A percentile compares a stretch with the other conserved stretches of the same genome.
Evolutionary conservation across 805 yeast species (phyloP).

Genomic region (Lachancea fermentati): DNA sequence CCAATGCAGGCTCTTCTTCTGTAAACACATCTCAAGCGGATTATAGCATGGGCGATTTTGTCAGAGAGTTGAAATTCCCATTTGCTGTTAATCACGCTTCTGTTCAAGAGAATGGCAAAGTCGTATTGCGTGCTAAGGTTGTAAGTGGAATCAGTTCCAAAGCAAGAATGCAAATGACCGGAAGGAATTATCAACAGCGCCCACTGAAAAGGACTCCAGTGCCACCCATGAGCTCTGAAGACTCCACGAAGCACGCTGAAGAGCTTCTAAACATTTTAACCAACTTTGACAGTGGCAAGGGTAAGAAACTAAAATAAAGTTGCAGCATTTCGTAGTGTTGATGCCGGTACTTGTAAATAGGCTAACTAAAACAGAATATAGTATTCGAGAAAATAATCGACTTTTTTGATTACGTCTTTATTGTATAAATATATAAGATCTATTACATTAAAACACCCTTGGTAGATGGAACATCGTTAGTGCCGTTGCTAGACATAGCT

Average conservation of each 20-base stretch:
- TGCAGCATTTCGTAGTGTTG: neutral
- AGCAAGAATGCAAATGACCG: constrained; percentile 15
- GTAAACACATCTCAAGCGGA: constrained; percentile 32
- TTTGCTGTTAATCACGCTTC: constrained; percentile 37
- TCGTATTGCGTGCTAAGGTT: constrained; percentile 19
- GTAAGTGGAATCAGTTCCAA: constrained; percentile 18
- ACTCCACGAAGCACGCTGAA: constrained; percentile 15
- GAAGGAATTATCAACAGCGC: constrained; percentile 16
- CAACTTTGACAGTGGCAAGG: constrained; percentile 8
- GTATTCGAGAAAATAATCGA: neutral
- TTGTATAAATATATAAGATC: neutral
- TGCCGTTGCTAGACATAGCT: constrained; percentile 77
- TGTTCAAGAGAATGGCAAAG: constrained; percentile 35
- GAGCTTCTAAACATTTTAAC: constrained; percentile 17
- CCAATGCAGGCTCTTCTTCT: constrained; percentile 30
- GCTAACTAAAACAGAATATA: neutral
- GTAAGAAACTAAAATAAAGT: constrained; percentile 7
- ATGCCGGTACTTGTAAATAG: constrained; percentile 3
- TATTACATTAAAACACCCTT: constrained; percentile 80
- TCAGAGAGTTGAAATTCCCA: constrained; percentile 42
- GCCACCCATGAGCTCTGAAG: constrained; percentile 12
- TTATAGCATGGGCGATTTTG: constrained; percentile 35
- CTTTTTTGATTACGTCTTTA: neutral
- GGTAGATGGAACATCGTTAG: constrained; percentile 90
- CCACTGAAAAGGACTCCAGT: constrained; percentile 11